phyloP scores from a whole-genome alignment of 2,329 filamentous ascomycete genomes.

The Colletotrichum sp. region DNA sequence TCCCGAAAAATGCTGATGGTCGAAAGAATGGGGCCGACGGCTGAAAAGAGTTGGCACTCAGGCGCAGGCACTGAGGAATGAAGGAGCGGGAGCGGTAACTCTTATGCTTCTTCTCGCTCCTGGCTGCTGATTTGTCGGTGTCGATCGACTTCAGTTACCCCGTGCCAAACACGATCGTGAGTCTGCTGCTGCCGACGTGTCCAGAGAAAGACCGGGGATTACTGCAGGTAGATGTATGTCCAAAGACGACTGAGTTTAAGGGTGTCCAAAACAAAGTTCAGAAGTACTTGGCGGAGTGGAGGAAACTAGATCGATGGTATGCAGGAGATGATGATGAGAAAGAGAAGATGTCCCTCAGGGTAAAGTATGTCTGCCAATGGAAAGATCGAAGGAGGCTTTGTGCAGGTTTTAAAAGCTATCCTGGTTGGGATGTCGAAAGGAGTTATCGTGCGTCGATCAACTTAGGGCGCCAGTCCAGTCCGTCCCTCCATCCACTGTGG shows the following conservation, averaged over 20 bases:
- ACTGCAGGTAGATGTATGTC: neutral
- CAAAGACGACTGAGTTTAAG: neutral
- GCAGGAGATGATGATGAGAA: neutral
- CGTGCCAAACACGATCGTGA: neutral
- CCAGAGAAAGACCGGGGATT: neutral
- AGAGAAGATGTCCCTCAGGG: neutral
- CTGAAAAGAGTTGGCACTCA: neutral
- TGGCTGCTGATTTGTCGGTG: neutral
- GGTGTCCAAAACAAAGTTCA: neutral
- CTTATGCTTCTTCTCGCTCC: neutral
- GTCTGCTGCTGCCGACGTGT: neutral
- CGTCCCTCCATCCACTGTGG: constrained; percentile 9
- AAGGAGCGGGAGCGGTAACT: neutral
- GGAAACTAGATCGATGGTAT: neutral
- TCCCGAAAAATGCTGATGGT: neutral
- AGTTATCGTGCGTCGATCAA: constrained; percentile 22
- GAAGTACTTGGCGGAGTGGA: neutral
- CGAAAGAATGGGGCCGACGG: constrained; percentile 20
- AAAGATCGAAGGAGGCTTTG: constrained; percentile 18
- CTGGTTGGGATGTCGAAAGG: constrained; percentile 19
- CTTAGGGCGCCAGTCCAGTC: constrained; percentile 15
- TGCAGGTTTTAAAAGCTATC: constrained; percentile 17
- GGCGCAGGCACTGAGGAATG: constrained; percentile 6
- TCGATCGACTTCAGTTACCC: neutral
- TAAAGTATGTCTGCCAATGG: neutral